phyloP scores from a whole-genome alignment of 345 rosid genomes.

The Eucalyptus polybractea region DNA sequence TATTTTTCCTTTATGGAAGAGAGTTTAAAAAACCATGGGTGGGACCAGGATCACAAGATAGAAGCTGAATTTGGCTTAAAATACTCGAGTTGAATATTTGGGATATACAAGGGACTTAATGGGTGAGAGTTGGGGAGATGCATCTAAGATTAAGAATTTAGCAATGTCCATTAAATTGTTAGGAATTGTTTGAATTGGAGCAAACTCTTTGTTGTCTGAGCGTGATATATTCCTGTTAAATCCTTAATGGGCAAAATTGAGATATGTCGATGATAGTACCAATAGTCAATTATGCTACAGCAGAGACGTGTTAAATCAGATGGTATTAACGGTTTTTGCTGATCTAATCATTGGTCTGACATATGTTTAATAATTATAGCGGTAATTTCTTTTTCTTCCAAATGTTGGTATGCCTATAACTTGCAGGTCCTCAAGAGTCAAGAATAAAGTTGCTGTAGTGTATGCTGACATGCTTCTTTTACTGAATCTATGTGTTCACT shows the following conservation, averaged over 20 bases:
- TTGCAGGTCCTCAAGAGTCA: neutral
- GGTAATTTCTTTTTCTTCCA: neutral
- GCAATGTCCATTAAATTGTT: neutral
- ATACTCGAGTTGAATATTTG: neutral
- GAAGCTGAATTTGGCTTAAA: neutral
- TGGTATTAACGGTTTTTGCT: neutral
- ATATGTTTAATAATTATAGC: neutral
- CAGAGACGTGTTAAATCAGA: neutral
- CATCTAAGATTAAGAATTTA: neutral
- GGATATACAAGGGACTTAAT: neutral
- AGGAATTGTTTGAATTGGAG: neutral
- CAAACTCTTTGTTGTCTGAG: neutral
- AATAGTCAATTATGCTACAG: neutral
- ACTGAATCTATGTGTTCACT: neutral
- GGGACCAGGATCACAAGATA: neutral
- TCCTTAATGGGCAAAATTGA: neutral
- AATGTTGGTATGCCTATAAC: neutral
- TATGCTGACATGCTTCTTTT: neutral
- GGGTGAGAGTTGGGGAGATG: neutral
- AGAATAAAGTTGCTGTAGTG: neutral
- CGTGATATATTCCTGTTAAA: neutral
- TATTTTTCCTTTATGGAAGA: neutral
- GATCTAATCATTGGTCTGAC: neutral
- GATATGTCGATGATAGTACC: neutral
- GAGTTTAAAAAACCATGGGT: neutral